These are phyloP conservation scores for Vanderwaltozyma verrucispora DNA, from an alignment of 805 yeast species.

Conservation along the genomic window DNA sequence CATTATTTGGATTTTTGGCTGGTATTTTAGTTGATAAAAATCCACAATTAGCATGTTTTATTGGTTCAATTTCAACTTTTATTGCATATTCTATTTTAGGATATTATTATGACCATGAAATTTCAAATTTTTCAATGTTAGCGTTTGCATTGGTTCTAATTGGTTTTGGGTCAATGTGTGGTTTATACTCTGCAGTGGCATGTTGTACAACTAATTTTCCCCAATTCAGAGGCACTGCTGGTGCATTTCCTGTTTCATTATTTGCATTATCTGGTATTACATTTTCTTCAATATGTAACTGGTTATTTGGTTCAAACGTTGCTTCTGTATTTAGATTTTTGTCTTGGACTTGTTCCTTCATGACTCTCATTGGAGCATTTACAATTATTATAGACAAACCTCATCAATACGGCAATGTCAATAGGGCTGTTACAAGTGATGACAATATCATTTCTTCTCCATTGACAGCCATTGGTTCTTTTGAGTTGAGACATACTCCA, in stretches of 20 bases:
- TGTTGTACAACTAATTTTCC: slow-evolving; percentile 53
- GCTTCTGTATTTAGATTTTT: slow-evolving; percentile 47
- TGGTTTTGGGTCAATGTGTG: slow-evolving; percentile 58
- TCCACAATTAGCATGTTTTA: slow-evolving; percentile 39
- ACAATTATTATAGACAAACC: neutral
- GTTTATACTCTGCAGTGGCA: slow-evolving; percentile 47
- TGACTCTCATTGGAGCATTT: slow-evolving; percentile 27
- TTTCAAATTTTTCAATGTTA: slow-evolving; percentile 33
- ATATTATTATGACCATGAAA: slow-evolving; percentile 33
- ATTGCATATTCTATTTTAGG: slow-evolving; percentile 44
- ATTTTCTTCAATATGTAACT: slow-evolving; percentile 45
- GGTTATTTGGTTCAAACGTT: slow-evolving; percentile 42
- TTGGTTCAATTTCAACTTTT: slow-evolving; percentile 48
- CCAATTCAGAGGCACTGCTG: slow-evolving; percentile 57
- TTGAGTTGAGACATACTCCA: neutral
- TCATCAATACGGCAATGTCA: neutral
- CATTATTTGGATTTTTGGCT: slow-evolving; percentile 60
- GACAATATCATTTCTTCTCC: neutral
- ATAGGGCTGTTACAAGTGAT: neutral
- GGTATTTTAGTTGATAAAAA: slow-evolving; percentile 55
- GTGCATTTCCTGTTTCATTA: slow-evolving; percentile 55
- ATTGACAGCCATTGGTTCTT: neutral
- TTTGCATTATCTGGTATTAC: slow-evolving; percentile 65
- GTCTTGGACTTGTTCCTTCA: slow-evolving; percentile 36
- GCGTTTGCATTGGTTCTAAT: slow-evolving; percentile 40